Conservation (phyloP, 2,329 filamentous ascomycete species). For the Diaporthe eres region DNA sequence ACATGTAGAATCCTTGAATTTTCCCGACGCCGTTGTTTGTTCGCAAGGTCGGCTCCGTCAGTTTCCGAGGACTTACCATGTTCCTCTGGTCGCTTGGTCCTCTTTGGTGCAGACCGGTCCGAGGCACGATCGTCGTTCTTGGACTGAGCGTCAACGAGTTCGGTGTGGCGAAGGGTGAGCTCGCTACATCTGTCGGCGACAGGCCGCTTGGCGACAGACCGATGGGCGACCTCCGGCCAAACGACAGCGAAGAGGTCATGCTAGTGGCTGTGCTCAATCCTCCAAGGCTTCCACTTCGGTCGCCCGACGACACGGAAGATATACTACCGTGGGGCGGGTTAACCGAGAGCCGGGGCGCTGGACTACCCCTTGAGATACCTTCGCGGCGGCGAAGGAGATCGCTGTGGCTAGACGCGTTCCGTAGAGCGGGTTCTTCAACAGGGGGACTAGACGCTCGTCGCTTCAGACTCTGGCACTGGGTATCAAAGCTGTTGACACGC, state of each 20-base stretch:
- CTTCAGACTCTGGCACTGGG: conserved; percentile 64
- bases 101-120: conserved; percentile 59
- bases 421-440: conserved; percentile 60
- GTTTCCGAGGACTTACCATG: conserved; percentile 65
- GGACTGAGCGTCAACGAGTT: conserved; percentile 66
- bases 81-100: conserved; percentile 59
- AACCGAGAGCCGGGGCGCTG: conserved; percentile 63
- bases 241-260: conserved; percentile 59
- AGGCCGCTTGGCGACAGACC: conserved; percentile 62
- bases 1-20: conserved; percentile 74
- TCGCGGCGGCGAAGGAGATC: conserved; percentile 66
- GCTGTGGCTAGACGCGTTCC: conserved; percentile 55
- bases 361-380: conserved; percentile 63
- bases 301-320: conserved; percentile 59
- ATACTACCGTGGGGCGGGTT: conserved; percentile 57
- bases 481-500: conserved; percentile 48
- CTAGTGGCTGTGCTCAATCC: conserved; percentile 60
- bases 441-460: conserved; percentile 70
- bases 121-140: conserved; percentile 58
- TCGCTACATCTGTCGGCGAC: conserved; percentile 61
- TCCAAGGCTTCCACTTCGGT: conserved; percentile 63
- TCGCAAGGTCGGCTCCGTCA: conserved; percentile 64
- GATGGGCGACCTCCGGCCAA: conserved; percentile 62
- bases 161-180: conserved; percentile 64
- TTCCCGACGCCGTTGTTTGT: conserved; percentile 58